Base-by-base conservation (phyloP, 371 early-diverging fungal species). In the Syncephalastrum contaminatum region DNA sequence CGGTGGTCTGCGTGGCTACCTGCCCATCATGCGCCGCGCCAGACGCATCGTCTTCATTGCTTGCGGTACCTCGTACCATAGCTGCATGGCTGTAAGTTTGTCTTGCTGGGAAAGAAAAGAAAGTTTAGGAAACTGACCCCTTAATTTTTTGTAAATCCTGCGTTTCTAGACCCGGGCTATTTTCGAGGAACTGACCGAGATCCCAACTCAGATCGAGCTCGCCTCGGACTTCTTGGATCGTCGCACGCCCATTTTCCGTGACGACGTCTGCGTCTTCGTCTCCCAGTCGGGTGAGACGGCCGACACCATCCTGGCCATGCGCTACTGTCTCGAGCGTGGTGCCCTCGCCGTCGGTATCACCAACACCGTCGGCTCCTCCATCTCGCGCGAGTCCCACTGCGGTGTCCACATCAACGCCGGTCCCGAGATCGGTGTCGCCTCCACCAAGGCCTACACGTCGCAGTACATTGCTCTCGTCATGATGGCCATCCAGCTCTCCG, bases 351-450 rank as follows among this genome's bases (percentile, higher is more conserved):
- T 99, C 14, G 99, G 99, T 67, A 81, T 99, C 59, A 98, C 99
- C 71, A 99, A 99, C 86, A 95, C 96, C 43, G 98, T 97, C 51
- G 97, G 97, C 41, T 87, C 87, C 56, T 84, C 90, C 51, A 98
- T 99, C 72, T 96, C 97, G 19, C 90, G 98, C 64, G 97, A 97
- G 73, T 95, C 97, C 39, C 92, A 96, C 76, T 98, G 99, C 70
- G 98, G 97, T 80, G 95, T 99, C 47, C 98, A 98, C 75, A 95
- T 99, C 73, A 97, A 98, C 66, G 98, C 99, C 44, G 99, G 99
- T 49, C 97, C 97, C 27, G 99, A 99, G 76, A 96, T 98, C 67
- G 97, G 97, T 64, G 99, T 99, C 56, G 99, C 99, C 30, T 88
- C 89, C 62, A 99, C 99, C 70, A 99, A 99, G 86, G 99, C 99